These are phyloP conservation scores for Terana coerulea DNA, from an alignment of 768 basidiomycete species.

Conservation along the genomic window DNA sequence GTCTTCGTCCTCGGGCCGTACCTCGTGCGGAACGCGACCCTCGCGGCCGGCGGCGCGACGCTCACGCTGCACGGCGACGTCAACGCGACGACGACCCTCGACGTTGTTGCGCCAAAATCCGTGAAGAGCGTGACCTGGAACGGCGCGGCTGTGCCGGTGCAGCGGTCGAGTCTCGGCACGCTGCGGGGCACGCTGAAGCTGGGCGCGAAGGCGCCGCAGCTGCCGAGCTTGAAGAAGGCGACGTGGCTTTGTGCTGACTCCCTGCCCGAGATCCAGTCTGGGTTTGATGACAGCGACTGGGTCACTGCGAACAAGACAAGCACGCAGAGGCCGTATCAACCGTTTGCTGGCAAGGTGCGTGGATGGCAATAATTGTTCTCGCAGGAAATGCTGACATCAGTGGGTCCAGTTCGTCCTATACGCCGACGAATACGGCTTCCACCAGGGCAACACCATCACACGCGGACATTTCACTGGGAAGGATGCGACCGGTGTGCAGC, in stretches of 20 bases:
- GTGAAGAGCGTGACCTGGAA: conserved; percentile 25
- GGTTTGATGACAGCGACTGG: conserved; percentile 26
- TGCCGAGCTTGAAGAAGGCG: conserved; percentile 19
- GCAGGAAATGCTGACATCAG: neutral
- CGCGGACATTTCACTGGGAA: conserved; percentile 22
- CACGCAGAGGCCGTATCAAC: conserved; percentile 22
- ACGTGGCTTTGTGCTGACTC: conserved; percentile 25
- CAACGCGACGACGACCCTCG: conserved; percentile 20
- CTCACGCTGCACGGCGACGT: conserved; percentile 26
- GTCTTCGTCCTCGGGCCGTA: conserved; percentile 27
- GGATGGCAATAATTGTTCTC: neutral
- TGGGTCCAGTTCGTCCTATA: conserved; percentile 17
- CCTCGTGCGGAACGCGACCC: conserved; percentile 28
- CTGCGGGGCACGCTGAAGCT: conserved; percentile 15
- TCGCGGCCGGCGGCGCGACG: conserved; percentile 1
- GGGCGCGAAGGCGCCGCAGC: neutral
- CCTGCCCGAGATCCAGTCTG: conserved; percentile 24
- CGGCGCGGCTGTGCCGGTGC: conserved; percentile 15
- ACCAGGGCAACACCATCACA: conserved; percentile 21
- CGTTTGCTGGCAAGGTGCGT: conserved; percentile 16
- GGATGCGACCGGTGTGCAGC: conserved; percentile 22
- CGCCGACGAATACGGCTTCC: conserved; percentile 23
- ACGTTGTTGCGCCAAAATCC: conserved; percentile 18
- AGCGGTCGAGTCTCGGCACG: conserved; percentile 3
- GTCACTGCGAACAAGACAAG: conserved; percentile 24